Base-by-base conservation (phyloP, 2,329 filamentous ascomycete species). In the Phoma sp. region DNA sequence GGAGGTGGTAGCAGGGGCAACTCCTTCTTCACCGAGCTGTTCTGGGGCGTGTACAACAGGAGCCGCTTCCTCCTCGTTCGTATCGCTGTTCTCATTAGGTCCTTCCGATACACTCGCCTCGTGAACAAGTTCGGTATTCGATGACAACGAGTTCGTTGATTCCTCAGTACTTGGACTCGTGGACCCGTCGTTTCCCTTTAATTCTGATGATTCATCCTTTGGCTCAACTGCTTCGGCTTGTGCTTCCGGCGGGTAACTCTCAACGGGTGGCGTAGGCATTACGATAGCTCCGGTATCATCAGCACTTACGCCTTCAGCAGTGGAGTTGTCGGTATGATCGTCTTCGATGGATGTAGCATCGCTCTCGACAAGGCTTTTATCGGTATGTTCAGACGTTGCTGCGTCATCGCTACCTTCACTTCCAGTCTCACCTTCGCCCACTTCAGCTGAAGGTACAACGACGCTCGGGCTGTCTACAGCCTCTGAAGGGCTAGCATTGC, bases 321-420 rank as follows among this genome's bases (percentile, higher is more conserved):
- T 20, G 7, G 33, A 34, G 5, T 2, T 26, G 4, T 32, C 21
- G 10, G 20, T 20, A 14, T 25, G 39, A 5, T 30, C 36, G 7
- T 12, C 20, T 10, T 48, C 39, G 5, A 45, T 15, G 20, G 43
- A 45, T 1, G 39, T 45, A 5, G 33, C 25, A n/a, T 54, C 51
- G 7, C 51, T 46, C 18, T 45, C 45, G 9, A 42, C 17, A 4
- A 49, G 7, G 34, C 46, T 42, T 21, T 42, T 14, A 15, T 33
- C 49, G 29, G 45, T 42, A 6, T 29, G 42, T 29, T 56, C 48
- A 14, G 33, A 40, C 3, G 34, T 14, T 6, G 23, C 32, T 21
- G 20, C 30, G 26, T 34, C 47, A n/a, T 36, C 23, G 12, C 15
- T 32, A 7, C 42, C 42, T 45, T 56, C 45, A 33, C 29, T 32